These are phyloP conservation scores for Barnettozyma pratensis DNA, from an alignment of 805 yeast genomes.

Conservation along the genomic window DNA sequence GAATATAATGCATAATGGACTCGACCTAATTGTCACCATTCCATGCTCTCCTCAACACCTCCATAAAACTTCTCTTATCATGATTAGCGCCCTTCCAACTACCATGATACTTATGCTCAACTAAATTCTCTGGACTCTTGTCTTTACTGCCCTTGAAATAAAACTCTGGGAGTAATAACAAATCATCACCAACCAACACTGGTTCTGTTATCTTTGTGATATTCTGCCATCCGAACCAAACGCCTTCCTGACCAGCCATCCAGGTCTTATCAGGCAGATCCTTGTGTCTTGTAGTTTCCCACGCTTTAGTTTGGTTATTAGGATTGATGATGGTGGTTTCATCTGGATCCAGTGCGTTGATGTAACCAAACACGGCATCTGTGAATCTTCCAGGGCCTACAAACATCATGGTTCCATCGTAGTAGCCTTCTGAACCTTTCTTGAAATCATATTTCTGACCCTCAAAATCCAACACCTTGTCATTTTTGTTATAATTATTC, in stretches of 20 bases:
- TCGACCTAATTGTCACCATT: no score
- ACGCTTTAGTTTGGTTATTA: slow-evolving; percentile 10
- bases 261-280: slow-evolving; percentile 7
- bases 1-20: no score
- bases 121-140: slow-evolving; percentile 5
- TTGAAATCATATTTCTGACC: slow-evolving; percentile 30
- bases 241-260: slow-evolving; percentile 5
- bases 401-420: slow-evolving; percentile 55
- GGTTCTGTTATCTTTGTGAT: slow-evolving; percentile 16
- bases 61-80: no score
- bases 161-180: slow-evolving; percentile 15
- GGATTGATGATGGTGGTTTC: slow-evolving; percentile 5
- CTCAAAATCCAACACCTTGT: slow-evolving; percentile 20
- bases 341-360: slow-evolving; percentile 6
- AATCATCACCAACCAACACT: slow-evolving; percentile 12
- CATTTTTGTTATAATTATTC: slow-evolving; percentile 29
- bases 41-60: no score
- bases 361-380: slow-evolving; percentile 26
- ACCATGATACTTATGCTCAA: slow-evolving; percentile 7
- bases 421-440: slow-evolving; percentile 48
- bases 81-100: neutral
- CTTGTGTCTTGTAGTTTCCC: slow-evolving; percentile 4
- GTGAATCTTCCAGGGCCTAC: slow-evolving; percentile 53
- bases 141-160: slow-evolving; percentile 15
- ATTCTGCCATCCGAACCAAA: slow-evolving; percentile 21